Evolutionary conservation across 2,329 filamentous ascomycete species (phyloP).

Genomic region (Colletotrichum brevisporum): DNA sequence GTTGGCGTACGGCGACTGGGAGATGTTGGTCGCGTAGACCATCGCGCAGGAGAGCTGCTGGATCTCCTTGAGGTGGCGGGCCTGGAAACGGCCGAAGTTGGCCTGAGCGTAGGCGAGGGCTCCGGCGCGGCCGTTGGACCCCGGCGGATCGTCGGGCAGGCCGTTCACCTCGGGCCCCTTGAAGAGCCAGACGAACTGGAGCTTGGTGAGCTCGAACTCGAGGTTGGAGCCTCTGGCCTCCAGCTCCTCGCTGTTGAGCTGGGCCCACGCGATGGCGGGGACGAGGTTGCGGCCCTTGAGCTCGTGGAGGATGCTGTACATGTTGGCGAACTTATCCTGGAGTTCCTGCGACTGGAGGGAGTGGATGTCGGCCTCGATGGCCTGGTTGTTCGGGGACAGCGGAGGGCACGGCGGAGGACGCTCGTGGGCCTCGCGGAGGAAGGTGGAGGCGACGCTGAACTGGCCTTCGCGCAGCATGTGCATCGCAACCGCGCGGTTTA

Average conservation of each 20-base stretch:
- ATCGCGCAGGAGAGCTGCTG: slow-evolving; percentile 86
- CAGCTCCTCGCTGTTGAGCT: slow-evolving; percentile 76
- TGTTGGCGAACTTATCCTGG: slow-evolving; percentile 85
- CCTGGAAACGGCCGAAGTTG: slow-evolving; percentile 82
- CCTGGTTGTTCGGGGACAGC: slow-evolving; percentile 30
- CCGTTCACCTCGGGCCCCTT: slow-evolving; percentile 71
- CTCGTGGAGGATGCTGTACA: slow-evolving; percentile 90
- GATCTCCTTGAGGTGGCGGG: slow-evolving; percentile 83
- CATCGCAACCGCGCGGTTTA: slow-evolving; percentile 94
- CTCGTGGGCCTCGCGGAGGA: slow-evolving; percentile 78
- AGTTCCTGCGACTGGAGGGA: slow-evolving; percentile 76
- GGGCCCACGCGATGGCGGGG: slow-evolving; percentile 91
- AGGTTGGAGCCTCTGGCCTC: slow-evolving; percentile 90
- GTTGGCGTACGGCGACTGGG: slow-evolving; percentile 81
- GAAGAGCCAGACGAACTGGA: slow-evolving; percentile 93
- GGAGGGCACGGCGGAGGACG: slow-evolving; percentile 45
- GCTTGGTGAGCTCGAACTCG: slow-evolving; percentile 92
- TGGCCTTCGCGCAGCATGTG: slow-evolving; percentile 95
- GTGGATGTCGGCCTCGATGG: slow-evolving; percentile 60
- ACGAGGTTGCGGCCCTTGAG: slow-evolving; percentile 81
- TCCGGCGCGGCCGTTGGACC: slow-evolving; percentile 67
- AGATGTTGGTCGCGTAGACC: slow-evolving; percentile 82
- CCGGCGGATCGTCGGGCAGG: slow-evolving; percentile 62
- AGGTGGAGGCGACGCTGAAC: slow-evolving; percentile 88
- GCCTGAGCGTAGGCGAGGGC: slow-evolving; percentile 83